Base-by-base conservation (phyloP, 441 rosid species). In the Adansonia grandidieri region DNA sequence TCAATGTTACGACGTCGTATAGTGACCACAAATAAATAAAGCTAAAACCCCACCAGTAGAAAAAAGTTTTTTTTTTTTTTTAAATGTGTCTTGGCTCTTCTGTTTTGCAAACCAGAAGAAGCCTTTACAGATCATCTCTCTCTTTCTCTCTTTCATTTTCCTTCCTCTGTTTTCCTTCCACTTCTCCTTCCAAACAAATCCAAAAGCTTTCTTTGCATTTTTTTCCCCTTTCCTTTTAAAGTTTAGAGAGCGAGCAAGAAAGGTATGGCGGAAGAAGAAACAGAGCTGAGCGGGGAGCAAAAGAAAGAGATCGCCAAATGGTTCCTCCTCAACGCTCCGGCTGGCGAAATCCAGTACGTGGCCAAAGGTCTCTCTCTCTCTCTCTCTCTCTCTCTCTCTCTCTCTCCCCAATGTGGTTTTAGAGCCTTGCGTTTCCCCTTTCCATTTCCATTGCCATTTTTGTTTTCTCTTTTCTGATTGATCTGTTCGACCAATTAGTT, bases 291-390 rank as follows among this genome's bases (percentile, higher is more conserved):
- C 85, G 82, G 82, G 75, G 83, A 88, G 58, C 99, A 94, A 82
- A 96, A 91, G 90, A 92, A 87, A 83, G 98, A 96, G 85, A 96
- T 96, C 88, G 97, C 99, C 10, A 96, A 92, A 84, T 96, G 99
- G 99, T 94, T 96, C 88, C 93, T 96, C 79, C 94, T 94, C 85
- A 92, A 96, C 82, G 83, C 99, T 70, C 98, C 99, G 47, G 89
- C 92, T 62, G 98, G 98, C 7, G 98, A 96, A 92, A 96, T 96
- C 92, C 93, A 93, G 85, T 96, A 87, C 86, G 82, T 91, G 22
- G 92, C 95, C 75, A 89, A 88, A 88, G 97, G 95, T 89, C 42
- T 32, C 51, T 40, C 42, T 45, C 44, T 10, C 9, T 15, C n/a
- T 60, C 6, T 3, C 37, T 45, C n/a, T n/a, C n/a, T n/a, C n/a